Conservation (phyloP, 371 early-diverging fungal genomes). For the Umbelopsis sp. region DNA sequence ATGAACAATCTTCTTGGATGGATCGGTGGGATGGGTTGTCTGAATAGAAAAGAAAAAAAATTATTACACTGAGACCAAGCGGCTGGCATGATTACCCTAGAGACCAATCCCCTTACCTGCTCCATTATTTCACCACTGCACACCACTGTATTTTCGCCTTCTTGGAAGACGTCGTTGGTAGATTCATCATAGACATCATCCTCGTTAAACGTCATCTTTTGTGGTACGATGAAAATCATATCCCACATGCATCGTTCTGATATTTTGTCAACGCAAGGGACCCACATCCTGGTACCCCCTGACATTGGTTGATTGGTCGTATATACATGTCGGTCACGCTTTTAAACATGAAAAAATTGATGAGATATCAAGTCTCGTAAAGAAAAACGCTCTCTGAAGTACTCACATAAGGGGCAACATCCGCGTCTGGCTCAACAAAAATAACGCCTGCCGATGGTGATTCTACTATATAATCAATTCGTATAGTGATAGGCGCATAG, state of each 20-base stretch:
- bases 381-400: slow-evolving; percentile 1
- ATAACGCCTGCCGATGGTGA: slow-evolving; percentile 58
- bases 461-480: slow-evolving; percentile 56
- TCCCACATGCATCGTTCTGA: slow-evolving; percentile 88
- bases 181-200: slow-evolving; percentile 50
- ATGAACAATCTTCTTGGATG: slow-evolving; percentile 58
- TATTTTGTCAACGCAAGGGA: slow-evolving; percentile 84
- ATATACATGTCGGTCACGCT: slow-evolving; percentile 73
- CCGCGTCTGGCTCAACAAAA: slow-evolving; percentile 62
- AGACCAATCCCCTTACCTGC: slow-evolving; percentile 33
- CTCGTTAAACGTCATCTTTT: slow-evolving; percentile 36
- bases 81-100: background rate
- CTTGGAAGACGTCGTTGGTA: slow-evolving; percentile 37
- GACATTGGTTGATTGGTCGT: slow-evolving; percentile 79
- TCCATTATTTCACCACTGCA: slow-evolving; percentile 79
- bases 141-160: slow-evolving; percentile 68
- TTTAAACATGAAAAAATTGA: background rate
- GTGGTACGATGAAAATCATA: slow-evolving; percentile 79
- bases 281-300: slow-evolving; percentile 82
- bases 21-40: slow-evolving; percentile 65
- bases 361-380: slow-evolving; percentile 11
- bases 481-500: slow-evolving; percentile 50
- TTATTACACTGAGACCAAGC: slow-evolving; percentile 19
- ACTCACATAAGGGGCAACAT: slow-evolving; percentile 61
- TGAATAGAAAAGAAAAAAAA: background rate